Evolutionary conservation across 345 rosid species (phyloP).

Genomic region (Physaria fendleri): DNA sequence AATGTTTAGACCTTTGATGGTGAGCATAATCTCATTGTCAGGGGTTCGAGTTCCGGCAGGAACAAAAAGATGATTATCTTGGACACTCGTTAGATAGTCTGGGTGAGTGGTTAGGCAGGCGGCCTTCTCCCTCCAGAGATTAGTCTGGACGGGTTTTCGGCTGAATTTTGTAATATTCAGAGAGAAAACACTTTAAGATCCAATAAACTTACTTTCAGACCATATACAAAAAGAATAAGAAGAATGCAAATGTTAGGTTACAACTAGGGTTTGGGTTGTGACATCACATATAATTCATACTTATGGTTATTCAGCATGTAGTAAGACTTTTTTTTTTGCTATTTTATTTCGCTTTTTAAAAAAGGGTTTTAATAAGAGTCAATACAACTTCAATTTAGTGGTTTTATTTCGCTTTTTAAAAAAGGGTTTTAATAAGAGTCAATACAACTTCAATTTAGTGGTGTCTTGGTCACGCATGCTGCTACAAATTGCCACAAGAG

Average conservation of each 20-base stretch:
- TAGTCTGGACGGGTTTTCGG: too few species aligned
- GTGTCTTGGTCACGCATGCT: constrained; percentile 28
- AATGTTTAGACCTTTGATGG: too few species aligned
- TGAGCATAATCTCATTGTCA: too few species aligned
- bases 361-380: neutral
- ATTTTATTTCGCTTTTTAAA: neutral
- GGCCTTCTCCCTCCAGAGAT: too few species aligned
- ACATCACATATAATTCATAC: neutral
- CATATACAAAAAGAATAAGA: neutral
- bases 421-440: neutral
- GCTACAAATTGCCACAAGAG: constrained; percentile 7
- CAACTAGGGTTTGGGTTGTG: constrained; percentile 11
- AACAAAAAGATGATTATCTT: too few species aligned
- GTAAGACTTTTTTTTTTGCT: constrained; percentile 14
- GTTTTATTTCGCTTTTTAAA: too few species aligned
- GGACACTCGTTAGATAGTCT: too few species aligned
- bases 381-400: constrained; percentile 17
- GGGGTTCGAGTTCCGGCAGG: too few species aligned
- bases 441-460: constrained; percentile 17
- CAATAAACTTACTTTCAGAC: too few species aligned
- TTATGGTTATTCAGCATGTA: constrained; percentile 11
- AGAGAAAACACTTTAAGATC: too few species aligned
- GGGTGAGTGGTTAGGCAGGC: too few species aligned
- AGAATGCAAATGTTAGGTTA: neutral
- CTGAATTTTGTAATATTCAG: too few species aligned